phyloP scores from a whole-genome alignment of 164 flowering plant species.

The Paratinospora sagittata region DNA sequence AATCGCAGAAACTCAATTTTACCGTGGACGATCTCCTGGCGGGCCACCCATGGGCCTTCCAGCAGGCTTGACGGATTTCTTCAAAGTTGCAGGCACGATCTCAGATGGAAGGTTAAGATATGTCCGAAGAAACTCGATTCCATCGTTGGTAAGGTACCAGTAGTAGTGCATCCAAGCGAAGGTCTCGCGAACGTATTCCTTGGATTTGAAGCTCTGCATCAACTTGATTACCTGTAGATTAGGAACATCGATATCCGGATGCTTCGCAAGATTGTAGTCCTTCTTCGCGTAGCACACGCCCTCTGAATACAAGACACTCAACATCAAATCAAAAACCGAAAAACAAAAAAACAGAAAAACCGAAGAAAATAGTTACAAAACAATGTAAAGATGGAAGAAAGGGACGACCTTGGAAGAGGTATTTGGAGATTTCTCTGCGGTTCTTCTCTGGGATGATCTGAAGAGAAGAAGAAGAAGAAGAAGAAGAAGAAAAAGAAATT shows the following conservation, averaged over 20 bases:
- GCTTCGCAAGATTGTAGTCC: slow-evolving; percentile 51
- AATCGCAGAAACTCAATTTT: not conserved
- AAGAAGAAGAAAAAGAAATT: no score
- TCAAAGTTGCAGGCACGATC: slow-evolving; percentile 55
- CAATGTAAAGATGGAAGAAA: not conserved
- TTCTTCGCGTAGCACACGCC: slow-evolving; percentile 60
- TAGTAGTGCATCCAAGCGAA: slow-evolving; percentile 66
- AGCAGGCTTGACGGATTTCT: slow-evolving; percentile 42
- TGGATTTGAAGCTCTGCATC: slow-evolving; percentile 75
- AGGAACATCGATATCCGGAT: slow-evolving; percentile 59
- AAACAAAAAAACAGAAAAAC: not conserved
- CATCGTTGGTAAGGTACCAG: slow-evolving; percentile 59
- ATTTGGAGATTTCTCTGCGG: slow-evolving; percentile 54
- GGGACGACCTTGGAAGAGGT: slow-evolving; percentile 54
- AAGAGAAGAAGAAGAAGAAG: not conserved
- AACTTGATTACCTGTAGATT: slow-evolving; percentile 64
- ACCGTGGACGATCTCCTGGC: slow-evolving; percentile 48
- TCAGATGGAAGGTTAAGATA: slow-evolving; percentile 61
- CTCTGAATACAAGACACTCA: slow-evolving; percentile 23
- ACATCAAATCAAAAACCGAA: not conserved
- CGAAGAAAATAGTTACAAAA: not conserved
- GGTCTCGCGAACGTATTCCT: slow-evolving; percentile 60
- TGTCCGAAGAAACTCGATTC: slow-evolving; percentile 48
- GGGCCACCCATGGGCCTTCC: slow-evolving; percentile 53
- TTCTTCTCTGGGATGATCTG: slow-evolving; percentile 64